Conservation (phyloP, 2,329 filamentous ascomycete species). For the Geosmithia flava region DNA sequence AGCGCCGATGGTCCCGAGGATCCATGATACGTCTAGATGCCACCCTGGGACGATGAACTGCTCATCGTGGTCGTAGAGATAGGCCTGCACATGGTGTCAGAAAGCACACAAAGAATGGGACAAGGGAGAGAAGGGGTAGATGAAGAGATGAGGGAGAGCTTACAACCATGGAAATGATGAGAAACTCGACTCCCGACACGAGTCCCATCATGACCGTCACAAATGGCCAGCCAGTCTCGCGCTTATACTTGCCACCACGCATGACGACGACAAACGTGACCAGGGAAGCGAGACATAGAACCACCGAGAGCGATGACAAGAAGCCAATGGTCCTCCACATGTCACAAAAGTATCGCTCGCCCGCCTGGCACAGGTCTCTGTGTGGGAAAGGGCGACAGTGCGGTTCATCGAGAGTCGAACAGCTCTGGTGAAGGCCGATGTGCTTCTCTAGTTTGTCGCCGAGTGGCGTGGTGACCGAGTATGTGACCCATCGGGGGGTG, state of each 20-base stretch:
- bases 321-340: constrained; percentile 88
- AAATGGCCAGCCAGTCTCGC: constrained; percentile 74
- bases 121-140: no score
- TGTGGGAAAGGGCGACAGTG: constrained; percentile 36
- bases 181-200: constrained; percentile 58
- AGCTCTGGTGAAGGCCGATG: constrained; percentile 72
- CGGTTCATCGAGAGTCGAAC: constrained; percentile 54
- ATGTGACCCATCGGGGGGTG: constrained; percentile 61
- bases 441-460: constrained; percentile 39
- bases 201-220: constrained; percentile 52
- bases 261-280: constrained; percentile 70
- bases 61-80: constrained; percentile 70
- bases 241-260: constrained; percentile 63
- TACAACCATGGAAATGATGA: constrained; percentile 75
- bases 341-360: constrained; percentile 67
- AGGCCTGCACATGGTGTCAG: constrained; percentile 42
- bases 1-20: constrained; percentile 50
- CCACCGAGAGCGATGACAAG: constrained; percentile 70
- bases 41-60: constrained; percentile 73
- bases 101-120: neutral
- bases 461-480: constrained; percentile 36
- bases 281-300: constrained; percentile 72
- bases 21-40: constrained; percentile 68
- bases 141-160: constrained; percentile 19
- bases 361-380: constrained; percentile 17